These are phyloP conservation scores for Tubosaeta sp. DNA, from an alignment of 768 basidiomycete genomes.

Conservation along the genomic window DNA sequence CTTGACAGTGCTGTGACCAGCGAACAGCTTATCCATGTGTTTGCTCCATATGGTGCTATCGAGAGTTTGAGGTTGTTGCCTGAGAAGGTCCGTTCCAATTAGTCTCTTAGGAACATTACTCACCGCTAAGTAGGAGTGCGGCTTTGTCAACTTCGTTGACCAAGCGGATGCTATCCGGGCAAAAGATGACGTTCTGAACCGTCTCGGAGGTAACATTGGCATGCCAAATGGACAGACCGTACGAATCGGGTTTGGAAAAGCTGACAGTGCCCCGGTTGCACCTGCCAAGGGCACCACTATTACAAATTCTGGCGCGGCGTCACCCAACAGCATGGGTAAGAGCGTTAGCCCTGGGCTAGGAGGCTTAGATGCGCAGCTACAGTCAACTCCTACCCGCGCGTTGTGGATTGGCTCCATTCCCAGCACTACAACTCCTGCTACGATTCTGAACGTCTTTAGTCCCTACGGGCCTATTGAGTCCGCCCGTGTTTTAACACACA, in stretches of 20 bases:
- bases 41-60: slow-evolving; percentile 95
- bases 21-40: slow-evolving; percentile 92
- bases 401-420: slow-evolving; percentile 99
- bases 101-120: slow-evolving; percentile 8
- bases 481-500: slow-evolving; percentile 92
- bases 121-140: slow-evolving; percentile 76
- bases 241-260: slow-evolving; percentile 97
- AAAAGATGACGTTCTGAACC: slow-evolving; percentile 95
- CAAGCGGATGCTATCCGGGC: slow-evolving; percentile 94
- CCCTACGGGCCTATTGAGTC: slow-evolving; percentile 98
- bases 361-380: slow-evolving; percentile 80
- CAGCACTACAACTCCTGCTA: slow-evolving; percentile 89
- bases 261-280: slow-evolving; percentile 91
- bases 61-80: slow-evolving; percentile 92
- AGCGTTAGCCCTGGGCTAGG: slow-evolving; percentile 52
- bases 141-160: slow-evolving; percentile 98
- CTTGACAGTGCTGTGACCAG: slow-evolving; percentile 92
- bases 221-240: slow-evolving; percentile 96
- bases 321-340: slow-evolving; percentile 53
- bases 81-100: slow-evolving; percentile 69
- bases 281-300: slow-evolving; percentile 72
- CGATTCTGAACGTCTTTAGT: slow-evolving; percentile 92
- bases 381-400: slow-evolving; percentile 89
- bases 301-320: slow-evolving; percentile 60
- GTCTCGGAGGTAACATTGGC: slow-evolving; percentile 89